phyloP scores from a whole-genome alignment of 2,329 filamentous ascomycete genomes.

The Daldinia eschscholtzii region DNA sequence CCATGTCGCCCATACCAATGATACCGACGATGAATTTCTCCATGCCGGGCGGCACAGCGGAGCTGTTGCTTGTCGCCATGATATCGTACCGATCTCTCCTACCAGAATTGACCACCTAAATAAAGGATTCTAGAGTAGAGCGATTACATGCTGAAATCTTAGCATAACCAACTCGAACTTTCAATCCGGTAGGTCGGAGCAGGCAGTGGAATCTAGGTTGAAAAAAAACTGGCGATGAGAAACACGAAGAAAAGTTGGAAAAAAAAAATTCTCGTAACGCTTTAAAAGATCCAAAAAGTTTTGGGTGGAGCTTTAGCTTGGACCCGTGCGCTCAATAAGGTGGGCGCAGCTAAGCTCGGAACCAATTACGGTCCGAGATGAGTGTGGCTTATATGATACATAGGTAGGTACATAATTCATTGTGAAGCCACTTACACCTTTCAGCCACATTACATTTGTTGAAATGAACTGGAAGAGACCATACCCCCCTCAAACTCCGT shows the following conservation, averaged over 20 bases:
- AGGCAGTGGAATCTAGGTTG: slow-evolving; percentile 9
- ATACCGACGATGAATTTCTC: slow-evolving; percentile 86
- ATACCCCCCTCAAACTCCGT: neutral
- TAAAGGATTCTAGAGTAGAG: slow-evolving; percentile 25
- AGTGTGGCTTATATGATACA: slow-evolving; percentile 13
- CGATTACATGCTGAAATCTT: slow-evolving; percentile 45
- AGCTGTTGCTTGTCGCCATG: slow-evolving; percentile 46
- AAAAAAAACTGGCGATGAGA: slow-evolving; percentile 12
- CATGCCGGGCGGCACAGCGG: slow-evolving; percentile 61
- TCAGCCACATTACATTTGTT: neutral
- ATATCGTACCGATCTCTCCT: slow-evolving; percentile 15
- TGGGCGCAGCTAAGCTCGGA: neutral
- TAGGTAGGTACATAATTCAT: slow-evolving; percentile 2
- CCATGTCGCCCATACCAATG: slow-evolving; percentile 99
- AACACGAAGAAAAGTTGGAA: slow-evolving; percentile 12
- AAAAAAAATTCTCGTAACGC: slow-evolving; percentile 35
- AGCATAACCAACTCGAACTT: slow-evolving; percentile 2
- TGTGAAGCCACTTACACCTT: neutral
- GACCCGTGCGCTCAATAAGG: neutral
- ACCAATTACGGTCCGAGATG: neutral
- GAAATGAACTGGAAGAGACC: neutral
- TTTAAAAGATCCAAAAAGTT: slow-evolving; percentile 27
- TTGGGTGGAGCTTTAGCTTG: slow-evolving; percentile 26
- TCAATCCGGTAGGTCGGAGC: slow-evolving; percentile 12
- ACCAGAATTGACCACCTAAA: slow-evolving; percentile 28